Evolutionary conservation across 163 green algal species (phyloP).

Genomic region (Chloroidium sp.): DNA sequence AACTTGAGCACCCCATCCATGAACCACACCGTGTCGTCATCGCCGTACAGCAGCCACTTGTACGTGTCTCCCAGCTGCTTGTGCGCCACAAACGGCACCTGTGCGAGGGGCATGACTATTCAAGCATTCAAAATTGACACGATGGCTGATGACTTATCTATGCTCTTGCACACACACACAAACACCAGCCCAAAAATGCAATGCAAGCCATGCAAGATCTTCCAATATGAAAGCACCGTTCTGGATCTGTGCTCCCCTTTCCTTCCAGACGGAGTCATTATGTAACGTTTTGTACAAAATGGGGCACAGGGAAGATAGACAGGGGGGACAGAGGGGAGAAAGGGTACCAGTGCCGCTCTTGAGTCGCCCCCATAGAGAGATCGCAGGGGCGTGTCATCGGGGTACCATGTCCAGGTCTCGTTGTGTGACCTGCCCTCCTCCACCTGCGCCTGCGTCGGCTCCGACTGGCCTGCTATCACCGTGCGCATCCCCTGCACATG

Average conservation of each 20-base stretch:
- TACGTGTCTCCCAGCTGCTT: slow-evolving; percentile 26
- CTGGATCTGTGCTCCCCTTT: too few relatives aligned
- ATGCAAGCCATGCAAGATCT: too few relatives aligned
- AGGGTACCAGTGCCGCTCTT: slow-evolving; percentile 15
- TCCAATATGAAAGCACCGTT: too few relatives aligned
- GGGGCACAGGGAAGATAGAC: too few relatives aligned
- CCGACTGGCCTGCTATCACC: slow-evolving; percentile 13
- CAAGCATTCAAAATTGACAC: slow-evolving; percentile 8
- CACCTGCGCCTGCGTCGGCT: background rate
- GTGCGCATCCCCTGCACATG: slow-evolving; percentile 23
- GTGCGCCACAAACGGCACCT: slow-evolving; percentile 30
- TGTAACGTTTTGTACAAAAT: too few relatives aligned
- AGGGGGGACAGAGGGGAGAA: slow-evolving; percentile 1
- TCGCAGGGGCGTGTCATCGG: slow-evolving; percentile 22
- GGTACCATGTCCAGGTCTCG: slow-evolving; percentile 17
- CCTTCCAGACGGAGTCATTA: too few relatives aligned
- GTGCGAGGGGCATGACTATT: slow-evolving; percentile 10
- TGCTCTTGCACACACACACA: too few relatives aligned
- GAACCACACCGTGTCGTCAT: slow-evolving; percentile 38
- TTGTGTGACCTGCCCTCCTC: slow-evolving; percentile 7
- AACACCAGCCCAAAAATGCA: too few relatives aligned
- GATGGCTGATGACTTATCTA: too few relatives aligned
- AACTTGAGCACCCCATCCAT: slow-evolving; percentile 13
- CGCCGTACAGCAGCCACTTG: slow-evolving; percentile 40
- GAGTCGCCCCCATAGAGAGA: slow-evolving; percentile 13